Conservation (phyloP, 2,329 filamentous ascomycete species). For the Monosporascus sp. region DNA sequence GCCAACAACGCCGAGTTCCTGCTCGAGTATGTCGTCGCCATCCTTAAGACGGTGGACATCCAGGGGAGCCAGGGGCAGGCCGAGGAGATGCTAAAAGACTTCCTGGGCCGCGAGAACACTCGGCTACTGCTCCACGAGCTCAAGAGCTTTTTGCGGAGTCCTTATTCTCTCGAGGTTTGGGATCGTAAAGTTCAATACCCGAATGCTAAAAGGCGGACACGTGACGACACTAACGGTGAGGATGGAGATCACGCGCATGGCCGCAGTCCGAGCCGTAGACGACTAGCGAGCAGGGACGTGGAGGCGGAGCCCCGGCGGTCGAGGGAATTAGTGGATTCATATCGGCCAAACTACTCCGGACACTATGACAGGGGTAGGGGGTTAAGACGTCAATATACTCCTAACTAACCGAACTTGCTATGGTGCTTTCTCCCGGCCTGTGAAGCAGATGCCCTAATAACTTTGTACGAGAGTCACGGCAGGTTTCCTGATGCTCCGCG, state of each 20-base stretch:
- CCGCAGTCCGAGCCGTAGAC: too few relatives aligned
- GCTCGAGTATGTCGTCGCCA: slow-evolving; percentile 78
- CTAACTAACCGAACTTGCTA: neutral
- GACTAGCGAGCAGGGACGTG: neutral
- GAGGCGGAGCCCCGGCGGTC: neutral
- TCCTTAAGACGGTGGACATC: slow-evolving; percentile 77
- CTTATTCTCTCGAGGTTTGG: slow-evolving; percentile 72
- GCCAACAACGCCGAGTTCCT: slow-evolving; percentile 76
- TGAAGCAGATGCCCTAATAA: neutral
- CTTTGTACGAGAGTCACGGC: too few relatives aligned
- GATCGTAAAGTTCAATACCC: slow-evolving; percentile 73
- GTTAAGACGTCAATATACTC: neutral
- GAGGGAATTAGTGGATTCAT: neutral
- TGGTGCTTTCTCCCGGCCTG: neutral
- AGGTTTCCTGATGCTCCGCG: too few relatives aligned
- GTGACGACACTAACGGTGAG: slow-evolving; percentile 1
- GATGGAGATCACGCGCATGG: neutral
- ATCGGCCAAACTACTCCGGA: neutral
- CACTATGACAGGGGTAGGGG: neutral
- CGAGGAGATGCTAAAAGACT: slow-evolving; percentile 73
- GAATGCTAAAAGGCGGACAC: slow-evolving; percentile 7
- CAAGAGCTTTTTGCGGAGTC: slow-evolving; percentile 75
- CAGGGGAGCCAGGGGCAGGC: slow-evolving; percentile 74
- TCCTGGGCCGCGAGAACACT: slow-evolving; percentile 69
- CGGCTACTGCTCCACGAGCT: slow-evolving; percentile 80